Evolutionary conservation across 768 basidiomycete genomes (phyloP).

Genomic region (Crepidotus variabilis): DNA sequence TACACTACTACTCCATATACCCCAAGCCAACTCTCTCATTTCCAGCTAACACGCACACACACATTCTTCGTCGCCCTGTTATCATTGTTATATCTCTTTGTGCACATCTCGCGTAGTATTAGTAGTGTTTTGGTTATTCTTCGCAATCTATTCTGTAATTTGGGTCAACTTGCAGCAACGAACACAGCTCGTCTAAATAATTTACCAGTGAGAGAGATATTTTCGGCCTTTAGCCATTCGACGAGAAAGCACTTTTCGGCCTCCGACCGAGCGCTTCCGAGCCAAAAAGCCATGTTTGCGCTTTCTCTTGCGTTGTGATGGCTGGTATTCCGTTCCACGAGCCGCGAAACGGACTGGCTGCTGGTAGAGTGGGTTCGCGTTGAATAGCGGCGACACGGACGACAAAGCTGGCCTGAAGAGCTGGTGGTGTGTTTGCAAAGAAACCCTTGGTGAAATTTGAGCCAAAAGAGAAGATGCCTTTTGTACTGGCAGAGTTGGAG

Average conservation of each 20-base stretch:
- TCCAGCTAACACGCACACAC: conserved; percentile 2
- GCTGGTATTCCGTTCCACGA: conserved; percentile 91
- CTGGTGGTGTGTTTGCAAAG: conserved; percentile 3
- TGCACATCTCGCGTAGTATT: neutral
- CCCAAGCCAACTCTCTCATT: neutral
- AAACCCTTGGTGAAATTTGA: neutral
- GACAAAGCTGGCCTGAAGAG: conserved; percentile 19
- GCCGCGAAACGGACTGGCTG: conserved; percentile 61
- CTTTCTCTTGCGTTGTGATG: conserved; percentile 92
- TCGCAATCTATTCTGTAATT: neutral
- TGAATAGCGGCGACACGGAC: conserved; percentile 16
- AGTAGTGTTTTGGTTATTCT: neutral
- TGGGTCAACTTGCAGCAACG: neutral
- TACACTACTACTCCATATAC: conserved; percentile 5
- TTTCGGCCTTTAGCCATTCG: conserved; percentile 74
- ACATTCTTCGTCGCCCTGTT: neutral
- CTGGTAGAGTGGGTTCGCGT: conserved; percentile 29
- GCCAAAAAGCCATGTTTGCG: conserved; percentile 89
- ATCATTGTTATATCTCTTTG: neutral
- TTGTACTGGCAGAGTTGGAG: conserved; percentile 1
- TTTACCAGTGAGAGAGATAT: conserved; percentile 69
- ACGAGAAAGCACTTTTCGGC: conserved; percentile 68
- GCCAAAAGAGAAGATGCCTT: neutral
- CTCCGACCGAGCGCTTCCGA: conserved; percentile 62
- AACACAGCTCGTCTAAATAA: neutral